These are phyloP conservation scores for Pythium grandisporangium DNA, from an alignment of 352 stramenopile species.

Conservation along the genomic window DNA sequence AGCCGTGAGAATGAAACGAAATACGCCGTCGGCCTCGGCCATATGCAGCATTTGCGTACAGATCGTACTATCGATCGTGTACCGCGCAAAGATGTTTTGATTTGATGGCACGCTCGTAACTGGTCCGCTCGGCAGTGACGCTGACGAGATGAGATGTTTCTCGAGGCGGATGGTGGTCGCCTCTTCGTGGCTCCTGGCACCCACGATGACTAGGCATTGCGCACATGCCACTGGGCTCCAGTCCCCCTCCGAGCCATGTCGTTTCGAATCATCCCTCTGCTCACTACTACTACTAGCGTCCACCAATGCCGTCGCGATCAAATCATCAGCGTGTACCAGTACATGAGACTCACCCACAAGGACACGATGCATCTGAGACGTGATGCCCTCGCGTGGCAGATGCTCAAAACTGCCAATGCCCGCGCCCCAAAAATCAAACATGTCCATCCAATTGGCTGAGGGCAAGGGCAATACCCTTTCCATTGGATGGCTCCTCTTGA, in stretches of 20 bases:
- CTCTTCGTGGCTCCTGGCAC: slow-evolving; percentile 25
- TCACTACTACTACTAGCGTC: not conserved
- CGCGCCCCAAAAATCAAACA: slow-evolving; percentile 82
- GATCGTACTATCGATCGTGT: slow-evolving; percentile 68
- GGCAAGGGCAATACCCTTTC: slow-evolving; percentile 64
- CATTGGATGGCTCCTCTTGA: slow-evolving; percentile 7
- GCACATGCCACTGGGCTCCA: slow-evolving; percentile 33
- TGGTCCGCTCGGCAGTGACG: not conserved
- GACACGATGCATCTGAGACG: slow-evolving; percentile 30
- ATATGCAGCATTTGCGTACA: slow-evolving; percentile 54
- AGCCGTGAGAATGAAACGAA: slow-evolving; percentile 55
- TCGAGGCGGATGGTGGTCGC: slow-evolving; percentile 37
- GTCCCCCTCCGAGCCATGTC: slow-evolving; percentile 13
- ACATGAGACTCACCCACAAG: slow-evolving; percentile 61
- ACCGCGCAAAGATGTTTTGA: slow-evolving; percentile 43
- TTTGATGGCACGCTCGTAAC: not conserved
- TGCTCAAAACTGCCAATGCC: slow-evolving; percentile 75
- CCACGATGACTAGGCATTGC: slow-evolving; percentile 25
- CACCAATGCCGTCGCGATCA: slow-evolving; percentile 10
- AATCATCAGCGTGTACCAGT: slow-evolving; percentile 41
- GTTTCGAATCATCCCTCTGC: not conserved
- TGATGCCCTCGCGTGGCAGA: slow-evolving; percentile 60
- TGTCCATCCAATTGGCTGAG: slow-evolving; percentile 81
- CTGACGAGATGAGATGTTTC: slow-evolving; percentile 42
- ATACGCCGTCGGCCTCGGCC: slow-evolving; percentile 62